These are phyloP conservation scores for Mortierella sp. DNA, from an alignment of 371 early-diverging fungal species.

Conservation along the genomic window DNA sequence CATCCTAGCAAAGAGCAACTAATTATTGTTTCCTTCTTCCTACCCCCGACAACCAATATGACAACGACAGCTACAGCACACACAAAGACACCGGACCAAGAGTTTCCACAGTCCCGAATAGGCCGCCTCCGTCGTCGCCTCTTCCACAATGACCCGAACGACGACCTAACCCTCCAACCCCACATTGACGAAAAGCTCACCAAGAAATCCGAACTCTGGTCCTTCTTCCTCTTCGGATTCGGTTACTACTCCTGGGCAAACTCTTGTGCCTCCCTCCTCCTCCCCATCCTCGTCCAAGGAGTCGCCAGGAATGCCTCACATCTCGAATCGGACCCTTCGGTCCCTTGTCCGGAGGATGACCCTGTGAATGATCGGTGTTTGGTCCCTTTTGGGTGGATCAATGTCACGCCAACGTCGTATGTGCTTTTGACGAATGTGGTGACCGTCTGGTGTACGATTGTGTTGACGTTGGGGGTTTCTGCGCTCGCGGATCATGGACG, in stretches of 20 bases:
- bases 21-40: neutral
- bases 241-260: slow-evolving; percentile 47
- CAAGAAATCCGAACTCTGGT: slow-evolving; percentile 49
- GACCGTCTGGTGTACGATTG: slow-evolving; percentile 29
- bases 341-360: slow-evolving; percentile 32
- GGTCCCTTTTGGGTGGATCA: slow-evolving; percentile 48
- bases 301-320: slow-evolving; percentile 33
- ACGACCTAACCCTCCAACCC: slow-evolving; percentile 34
- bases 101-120: slow-evolving; percentile 6
- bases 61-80: neutral
- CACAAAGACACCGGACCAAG: neutral
- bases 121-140: slow-evolving; percentile 26
- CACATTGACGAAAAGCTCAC: slow-evolving; percentile 34
- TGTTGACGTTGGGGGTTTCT: slow-evolving; percentile 34
- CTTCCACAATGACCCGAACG: slow-evolving; percentile 29
- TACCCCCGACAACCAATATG: neutral
- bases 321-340: slow-evolving; percentile 30
- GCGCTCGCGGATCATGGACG: slow-evolving; percentile 52
- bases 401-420: slow-evolving; percentile 48
- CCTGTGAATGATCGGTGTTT: slow-evolving; percentile 33
- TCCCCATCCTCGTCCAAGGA: slow-evolving; percentile 43
- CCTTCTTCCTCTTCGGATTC: slow-evolving; percentile 49
- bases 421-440: slow-evolving; percentile 39
- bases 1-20: neutral
- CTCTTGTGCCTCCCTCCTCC: slow-evolving; percentile 33